A percentile compares a stretch with the other conserved stretches of the same genome.
phyloP scores from a whole-genome alignment of 208 protist species.

The Trypanosoma lewisi region DNA sequence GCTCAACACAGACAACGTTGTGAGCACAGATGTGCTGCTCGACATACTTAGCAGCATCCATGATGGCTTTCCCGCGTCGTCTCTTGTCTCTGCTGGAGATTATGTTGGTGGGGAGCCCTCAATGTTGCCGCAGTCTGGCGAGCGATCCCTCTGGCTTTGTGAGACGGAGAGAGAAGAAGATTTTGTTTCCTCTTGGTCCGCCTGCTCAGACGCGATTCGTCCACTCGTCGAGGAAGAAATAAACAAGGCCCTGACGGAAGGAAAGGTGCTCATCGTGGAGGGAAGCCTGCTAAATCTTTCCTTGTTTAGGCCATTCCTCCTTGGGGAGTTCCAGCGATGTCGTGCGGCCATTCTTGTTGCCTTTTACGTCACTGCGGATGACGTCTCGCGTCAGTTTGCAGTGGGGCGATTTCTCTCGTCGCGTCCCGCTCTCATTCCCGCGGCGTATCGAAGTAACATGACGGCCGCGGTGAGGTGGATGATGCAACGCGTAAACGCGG shows the following conservation, averaged over 20 bases:
- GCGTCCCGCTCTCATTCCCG: background rate
- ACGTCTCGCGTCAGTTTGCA: constrained; percentile 5
- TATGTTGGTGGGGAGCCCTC: background rate
- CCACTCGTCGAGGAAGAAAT: constrained; percentile 34
- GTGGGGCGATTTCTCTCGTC: constrained; percentile 14
- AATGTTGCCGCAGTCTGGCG: background rate
- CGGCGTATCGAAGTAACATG: background rate
- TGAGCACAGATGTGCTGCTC: constrained; percentile 51
- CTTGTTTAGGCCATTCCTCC: constrained; percentile 28
- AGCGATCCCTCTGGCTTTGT: constrained; percentile 14
- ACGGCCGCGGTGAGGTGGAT: constrained; percentile 5
- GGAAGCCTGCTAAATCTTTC: constrained; percentile 40
- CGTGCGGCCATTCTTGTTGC: constrained; percentile 22
- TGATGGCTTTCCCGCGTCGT: constrained; percentile 5
- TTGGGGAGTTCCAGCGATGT: constrained; percentile 15
- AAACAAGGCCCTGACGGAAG: constrained; percentile 40
- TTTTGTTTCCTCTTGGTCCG: constrained; percentile 12
- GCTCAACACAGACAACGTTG: constrained; percentile 50
- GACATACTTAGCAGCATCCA: constrained; percentile 32
- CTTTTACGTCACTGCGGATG: constrained; percentile 20
- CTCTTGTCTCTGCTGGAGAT: background rate
- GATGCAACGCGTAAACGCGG: constrained; percentile 10
- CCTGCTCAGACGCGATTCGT: constrained; percentile 8
- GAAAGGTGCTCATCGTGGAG: constrained; percentile 52
- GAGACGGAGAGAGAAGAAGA: constrained; percentile 9